Percentiles rank a stretch among this genome's conserved stretches.
phyloP scores from a whole-genome alignment of 2,329 filamentous ascomycete species.

The Aulographum hederae region DNA sequence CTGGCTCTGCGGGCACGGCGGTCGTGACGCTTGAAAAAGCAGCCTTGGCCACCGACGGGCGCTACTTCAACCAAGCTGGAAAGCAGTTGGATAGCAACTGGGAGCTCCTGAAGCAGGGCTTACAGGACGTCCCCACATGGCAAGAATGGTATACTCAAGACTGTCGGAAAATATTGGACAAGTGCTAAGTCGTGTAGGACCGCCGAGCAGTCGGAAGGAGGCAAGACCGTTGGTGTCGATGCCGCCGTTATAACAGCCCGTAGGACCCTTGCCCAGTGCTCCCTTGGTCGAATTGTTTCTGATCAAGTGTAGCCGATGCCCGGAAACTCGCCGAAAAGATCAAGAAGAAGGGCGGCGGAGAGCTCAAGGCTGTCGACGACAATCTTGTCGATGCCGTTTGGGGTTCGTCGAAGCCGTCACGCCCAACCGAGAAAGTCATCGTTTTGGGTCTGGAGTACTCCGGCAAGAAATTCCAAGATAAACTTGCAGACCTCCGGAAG shows the following conservation, averaged over 20 bases:
- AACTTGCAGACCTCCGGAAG: constrained; percentile 73
- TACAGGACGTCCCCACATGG: constrained; percentile 91
- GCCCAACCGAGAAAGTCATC: constrained; percentile 58
- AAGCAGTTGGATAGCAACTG: constrained; percentile 87
- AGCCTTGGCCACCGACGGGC: constrained; percentile 80
- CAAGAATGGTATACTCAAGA: constrained; percentile 59
- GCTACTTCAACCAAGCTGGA: constrained; percentile 92
- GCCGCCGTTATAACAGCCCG: constrained; percentile 65
- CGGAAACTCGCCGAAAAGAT: constrained; percentile 71
- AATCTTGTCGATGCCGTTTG: constrained; percentile 91
- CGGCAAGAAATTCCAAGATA: constrained; percentile 66
- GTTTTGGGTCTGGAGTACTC: constrained; percentile 55
- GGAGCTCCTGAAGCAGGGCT: constrained; percentile 77
- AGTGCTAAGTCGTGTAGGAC: constrained; percentile 23
- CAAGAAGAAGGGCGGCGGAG: constrained; percentile 65
- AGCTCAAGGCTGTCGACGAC: constrained; percentile 53
- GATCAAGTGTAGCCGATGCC: constrained; percentile 46
- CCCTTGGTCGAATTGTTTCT: too few species aligned
- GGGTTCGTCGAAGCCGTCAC: constrained; percentile 52
- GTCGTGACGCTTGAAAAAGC: constrained; percentile 76
- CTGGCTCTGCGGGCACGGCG: constrained; percentile 84
- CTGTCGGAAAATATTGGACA: not conserved
- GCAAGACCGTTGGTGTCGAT: constrained; percentile 81
- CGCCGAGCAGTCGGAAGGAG: constrained; percentile 66
- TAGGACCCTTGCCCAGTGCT: too few species aligned